Conservation (phyloP, 73 alveolate genomes). For the Tetrahymena elliotti region DNA sequence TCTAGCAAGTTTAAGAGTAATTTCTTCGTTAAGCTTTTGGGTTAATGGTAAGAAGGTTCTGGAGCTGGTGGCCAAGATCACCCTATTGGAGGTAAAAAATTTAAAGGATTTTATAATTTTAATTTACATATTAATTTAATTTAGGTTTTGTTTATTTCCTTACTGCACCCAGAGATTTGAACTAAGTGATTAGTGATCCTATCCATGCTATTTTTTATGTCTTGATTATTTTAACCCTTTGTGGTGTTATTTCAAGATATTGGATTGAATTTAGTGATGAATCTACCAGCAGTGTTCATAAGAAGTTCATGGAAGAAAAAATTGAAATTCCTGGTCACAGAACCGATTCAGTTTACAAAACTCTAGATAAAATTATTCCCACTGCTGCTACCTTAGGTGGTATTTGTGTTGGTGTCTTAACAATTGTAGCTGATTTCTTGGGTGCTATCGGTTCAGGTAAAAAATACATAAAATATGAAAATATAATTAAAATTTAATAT, state of each 20-base stretch:
- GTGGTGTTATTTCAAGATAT: slow-evolving; percentile 98
- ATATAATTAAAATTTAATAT: background rate
- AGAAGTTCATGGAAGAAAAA: slow-evolving; percentile 96
- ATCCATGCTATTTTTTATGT: slow-evolving; percentile 93
- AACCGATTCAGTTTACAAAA: slow-evolving; percentile 66
- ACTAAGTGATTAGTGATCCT: slow-evolving; percentile 76
- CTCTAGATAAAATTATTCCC: slow-evolving; percentile 94
- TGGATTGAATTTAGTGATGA: slow-evolving; percentile 97
- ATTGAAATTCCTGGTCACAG: slow-evolving; percentile 36
- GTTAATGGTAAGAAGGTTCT: slow-evolving; percentile 90
- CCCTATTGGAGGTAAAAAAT: slow-evolving; percentile 86
- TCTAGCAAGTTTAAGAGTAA: slow-evolving; percentile 93
- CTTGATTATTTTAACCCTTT: slow-evolving; percentile 87
- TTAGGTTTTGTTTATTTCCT: slow-evolving; percentile 93
- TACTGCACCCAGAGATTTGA: slow-evolving; percentile 85
- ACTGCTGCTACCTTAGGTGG: slow-evolving; percentile 99
- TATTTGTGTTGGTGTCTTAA: slow-evolving; percentile 97
- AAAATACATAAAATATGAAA: background rate
- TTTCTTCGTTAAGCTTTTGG: slow-evolving; percentile 89
- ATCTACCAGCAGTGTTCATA: slow-evolving; percentile 96
- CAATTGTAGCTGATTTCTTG: slow-evolving; percentile 98
- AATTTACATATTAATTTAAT: background rate
- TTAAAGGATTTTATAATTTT: too few relatives aligned
- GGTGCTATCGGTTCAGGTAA: slow-evolving; percentile 98
- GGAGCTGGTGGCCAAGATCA: slow-evolving; percentile 80